Evolutionary conservation across 345 rosid genomes (phyloP).

Genomic region (Punica granatum): DNA sequence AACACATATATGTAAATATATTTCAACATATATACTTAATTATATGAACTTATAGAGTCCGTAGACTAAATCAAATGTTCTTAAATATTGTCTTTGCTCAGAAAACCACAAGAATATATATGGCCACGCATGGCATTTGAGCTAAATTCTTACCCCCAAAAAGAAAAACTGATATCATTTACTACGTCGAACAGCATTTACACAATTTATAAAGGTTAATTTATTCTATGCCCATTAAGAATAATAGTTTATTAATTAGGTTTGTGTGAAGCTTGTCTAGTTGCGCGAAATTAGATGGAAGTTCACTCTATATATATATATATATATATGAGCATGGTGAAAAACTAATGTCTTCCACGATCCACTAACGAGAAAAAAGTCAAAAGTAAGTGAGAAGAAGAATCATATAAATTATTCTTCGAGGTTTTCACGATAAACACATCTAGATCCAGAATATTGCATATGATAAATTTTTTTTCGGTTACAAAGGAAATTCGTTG

Average conservation of each 20-base stretch:
- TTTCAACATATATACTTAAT: too few relatives aligned
- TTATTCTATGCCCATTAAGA: not conserved
- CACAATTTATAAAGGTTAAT: not conserved
- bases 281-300: not conserved
- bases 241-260: not conserved
- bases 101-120: too few relatives aligned
- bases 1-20: too few relatives aligned
- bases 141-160: not conserved
- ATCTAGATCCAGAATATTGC: too few relatives aligned
- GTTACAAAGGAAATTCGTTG: too few relatives aligned
- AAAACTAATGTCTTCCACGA: not conserved
- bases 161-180: not conserved
- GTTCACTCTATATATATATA: too few relatives aligned
- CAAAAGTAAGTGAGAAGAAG: not conserved
- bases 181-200: not conserved
- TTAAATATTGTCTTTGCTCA: too few relatives aligned
- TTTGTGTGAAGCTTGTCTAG: not conserved
- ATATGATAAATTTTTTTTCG: too few relatives aligned
- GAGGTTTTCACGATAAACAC: too few relatives aligned
- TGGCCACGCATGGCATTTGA: not conserved
- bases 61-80: too few relatives aligned
- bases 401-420: not conserved
- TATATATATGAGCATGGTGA: not conserved
- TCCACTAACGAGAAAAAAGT: not conserved
- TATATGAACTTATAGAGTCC: too few relatives aligned